Evolutionary conservation across 257 asterid genomes (phyloP).

Genomic region (Plectranthus barbatus): DNA sequence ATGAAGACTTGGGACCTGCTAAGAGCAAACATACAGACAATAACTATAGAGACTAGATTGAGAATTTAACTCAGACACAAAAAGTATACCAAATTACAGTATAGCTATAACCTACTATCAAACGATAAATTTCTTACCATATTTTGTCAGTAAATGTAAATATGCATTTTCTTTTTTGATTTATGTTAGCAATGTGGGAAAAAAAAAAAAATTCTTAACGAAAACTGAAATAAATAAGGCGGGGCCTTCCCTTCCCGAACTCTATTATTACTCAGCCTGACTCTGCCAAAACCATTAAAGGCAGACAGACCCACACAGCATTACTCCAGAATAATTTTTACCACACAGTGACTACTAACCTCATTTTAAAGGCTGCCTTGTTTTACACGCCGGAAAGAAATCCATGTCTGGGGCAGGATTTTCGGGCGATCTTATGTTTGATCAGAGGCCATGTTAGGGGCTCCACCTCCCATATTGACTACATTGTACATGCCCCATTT

Average conservation of each 20-base stretch:
- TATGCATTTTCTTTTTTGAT: background rate
- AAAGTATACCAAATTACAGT: background rate
- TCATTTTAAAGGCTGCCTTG: background rate
- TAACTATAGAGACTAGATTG: background rate
- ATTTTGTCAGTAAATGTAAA: slow-evolving; percentile 13
- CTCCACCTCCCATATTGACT: slow-evolving; percentile 23
- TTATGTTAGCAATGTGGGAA: slow-evolving; percentile 7
- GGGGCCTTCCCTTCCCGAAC: no score
- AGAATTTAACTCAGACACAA: no score
- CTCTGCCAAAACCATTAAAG: slow-evolving; percentile 17
- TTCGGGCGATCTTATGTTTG: slow-evolving; percentile 16
- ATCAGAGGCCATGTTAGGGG: background rate
- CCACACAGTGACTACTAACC: slow-evolving; percentile 14
- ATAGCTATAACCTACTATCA: background rate
- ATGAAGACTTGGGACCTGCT: background rate
- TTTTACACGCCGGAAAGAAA: background rate
- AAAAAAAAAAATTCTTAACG: slow-evolving; percentile 15
- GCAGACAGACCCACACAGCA: slow-evolving; percentile 16
- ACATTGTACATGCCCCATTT: slow-evolving; percentile 15
- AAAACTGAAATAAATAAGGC: slow-evolving; percentile 16
- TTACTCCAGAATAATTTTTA: background rate
- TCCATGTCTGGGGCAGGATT: slow-evolving; percentile 11
- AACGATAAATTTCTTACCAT: background rate
- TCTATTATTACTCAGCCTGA: no score
- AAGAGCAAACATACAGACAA: background rate